These are phyloP conservation scores for Chrysoporthe deuterocubensis DNA, from an alignment of 2,329 filamentous ascomycete genomes.

Conservation along the genomic window DNA sequence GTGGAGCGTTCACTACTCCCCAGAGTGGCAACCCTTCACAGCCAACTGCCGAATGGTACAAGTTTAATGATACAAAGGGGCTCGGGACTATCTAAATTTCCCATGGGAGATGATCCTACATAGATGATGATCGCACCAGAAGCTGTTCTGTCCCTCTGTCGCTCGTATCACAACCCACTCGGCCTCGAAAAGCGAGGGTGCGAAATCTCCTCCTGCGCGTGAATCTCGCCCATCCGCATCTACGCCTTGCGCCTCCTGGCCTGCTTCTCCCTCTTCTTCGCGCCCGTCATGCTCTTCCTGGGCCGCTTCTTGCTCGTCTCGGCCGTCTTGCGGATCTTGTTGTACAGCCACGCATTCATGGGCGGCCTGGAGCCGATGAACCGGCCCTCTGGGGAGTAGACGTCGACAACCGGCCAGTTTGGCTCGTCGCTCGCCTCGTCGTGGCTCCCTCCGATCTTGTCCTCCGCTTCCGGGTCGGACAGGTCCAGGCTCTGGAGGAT, in stretches of 20 bases:
- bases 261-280: conserved; percentile 32
- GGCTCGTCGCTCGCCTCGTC: conserved; percentile 37
- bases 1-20: too few relatives aligned
- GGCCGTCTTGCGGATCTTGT: conserved; percentile 55
- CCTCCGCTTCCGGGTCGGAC: conserved; percentile 30
- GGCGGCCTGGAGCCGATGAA: conserved; percentile 71
- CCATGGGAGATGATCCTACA: not conserved
- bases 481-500: conserved; percentile 37
- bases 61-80: not conserved
- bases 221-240: not conserved
- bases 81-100: not conserved
- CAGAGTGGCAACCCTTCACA: not conserved
- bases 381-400: conserved; percentile 84
- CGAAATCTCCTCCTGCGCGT: too few relatives aligned
- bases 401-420: conserved; percentile 74
- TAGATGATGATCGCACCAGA: too few relatives aligned
- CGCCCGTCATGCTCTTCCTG: conserved; percentile 66
- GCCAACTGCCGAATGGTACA: not conserved
- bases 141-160: too few relatives aligned
- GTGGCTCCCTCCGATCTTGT: conserved; percentile 13
- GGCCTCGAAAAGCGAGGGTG: not conserved
- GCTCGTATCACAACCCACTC: not conserved
- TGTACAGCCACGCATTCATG: conserved; percentile 72
- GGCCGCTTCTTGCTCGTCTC: conserved; percentile 58
- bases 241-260: conserved; percentile 3